Conservation (phyloP, 1,139 yeast genomes). For the Blastobotrys capitulatus region DNA sequence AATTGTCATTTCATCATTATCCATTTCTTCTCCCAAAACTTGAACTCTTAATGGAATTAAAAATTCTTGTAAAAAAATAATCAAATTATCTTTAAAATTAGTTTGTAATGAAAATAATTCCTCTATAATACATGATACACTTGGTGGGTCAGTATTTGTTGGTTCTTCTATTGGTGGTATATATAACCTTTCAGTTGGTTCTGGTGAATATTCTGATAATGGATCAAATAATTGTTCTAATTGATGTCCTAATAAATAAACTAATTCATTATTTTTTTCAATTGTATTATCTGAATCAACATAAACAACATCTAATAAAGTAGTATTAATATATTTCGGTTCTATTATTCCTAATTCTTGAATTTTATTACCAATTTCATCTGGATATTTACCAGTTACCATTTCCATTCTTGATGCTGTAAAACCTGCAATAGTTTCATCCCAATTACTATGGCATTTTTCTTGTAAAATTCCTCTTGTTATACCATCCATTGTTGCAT, state of each 20-base stretch:
- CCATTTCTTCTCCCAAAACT: slow-evolving; percentile 48
- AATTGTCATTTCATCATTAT: slow-evolving; percentile 39
- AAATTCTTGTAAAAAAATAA: slow-evolving; percentile 68
- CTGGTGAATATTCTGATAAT: slow-evolving; percentile 84
- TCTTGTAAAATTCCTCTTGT: slow-evolving; percentile 20
- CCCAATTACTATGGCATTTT: slow-evolving; percentile 34
- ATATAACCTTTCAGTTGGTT: slow-evolving; percentile 66
- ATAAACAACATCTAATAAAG: slow-evolving; percentile 70
- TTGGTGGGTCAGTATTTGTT: slow-evolving; percentile 12
- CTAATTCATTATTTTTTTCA: slow-evolving; percentile 70
- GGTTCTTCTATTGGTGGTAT: slow-evolving; percentile 39
- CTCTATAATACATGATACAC: slow-evolving; percentile 46
- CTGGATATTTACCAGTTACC: slow-evolving; percentile 47
- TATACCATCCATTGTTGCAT: slow-evolving; percentile 45
- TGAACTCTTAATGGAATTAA: slow-evolving; percentile 72
- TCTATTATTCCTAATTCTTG: slow-evolving; percentile 55
- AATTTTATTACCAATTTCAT: slow-evolving; percentile 50
- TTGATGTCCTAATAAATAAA: slow-evolving; percentile 73
- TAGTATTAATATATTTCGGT: slow-evolving; percentile 48
- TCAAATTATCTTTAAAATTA: slow-evolving; percentile 64
- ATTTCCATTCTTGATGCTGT: slow-evolving; percentile 58
- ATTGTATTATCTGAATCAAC: slow-evolving; percentile 45
- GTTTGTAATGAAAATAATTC: slow-evolving; percentile 71
- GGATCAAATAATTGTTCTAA: slow-evolving; percentile 88
- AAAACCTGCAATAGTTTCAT: slow-evolving; percentile 77